A percentile compares a stretch with the other conserved stretches of the same genome.
phyloP scores from a whole-genome alignment of 2,329 filamentous ascomycete genomes.

The Sporothrix schenckii region DNA sequence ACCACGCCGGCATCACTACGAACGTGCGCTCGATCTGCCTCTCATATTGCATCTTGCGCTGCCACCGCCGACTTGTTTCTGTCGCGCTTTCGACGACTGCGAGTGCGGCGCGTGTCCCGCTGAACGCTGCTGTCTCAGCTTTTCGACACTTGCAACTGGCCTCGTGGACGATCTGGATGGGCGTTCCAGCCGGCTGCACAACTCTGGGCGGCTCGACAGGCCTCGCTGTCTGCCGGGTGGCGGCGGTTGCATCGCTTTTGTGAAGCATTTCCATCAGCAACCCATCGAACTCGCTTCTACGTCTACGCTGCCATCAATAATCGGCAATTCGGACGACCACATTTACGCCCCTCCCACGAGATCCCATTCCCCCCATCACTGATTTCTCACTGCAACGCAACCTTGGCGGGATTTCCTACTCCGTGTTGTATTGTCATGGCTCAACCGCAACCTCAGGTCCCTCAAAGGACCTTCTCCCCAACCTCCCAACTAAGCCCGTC shows the following conservation, averaged over 20 bases:
- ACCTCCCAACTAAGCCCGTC: constrained; percentile 38
- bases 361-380: background rate
- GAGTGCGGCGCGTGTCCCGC: constrained; percentile 20
- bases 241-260: background rate
- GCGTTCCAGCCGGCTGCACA: constrained; percentile 21
- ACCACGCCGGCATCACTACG: constrained; percentile 12
- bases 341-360: background rate
- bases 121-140: background rate
- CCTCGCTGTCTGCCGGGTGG: constrained; percentile 50
- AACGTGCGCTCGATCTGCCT: background rate
- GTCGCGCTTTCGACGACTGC: constrained; percentile 8
- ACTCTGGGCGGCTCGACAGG: constrained; percentile 51
- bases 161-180: constrained; percentile 33
- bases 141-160: background rate
- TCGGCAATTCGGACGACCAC: background rate
- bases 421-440: constrained; percentile 51
- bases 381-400: too few species aligned
- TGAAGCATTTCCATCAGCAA: background rate
- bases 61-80: background rate
- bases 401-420: background rate
- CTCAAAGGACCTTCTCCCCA: constrained; percentile 35
- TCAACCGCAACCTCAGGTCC: constrained; percentile 59
- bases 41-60: background rate
- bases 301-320: background rate
- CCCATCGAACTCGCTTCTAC: background rate